phyloP scores from a whole-genome alignment of 768 basidiomycete genomes.

The Amanita thiersii region DNA sequence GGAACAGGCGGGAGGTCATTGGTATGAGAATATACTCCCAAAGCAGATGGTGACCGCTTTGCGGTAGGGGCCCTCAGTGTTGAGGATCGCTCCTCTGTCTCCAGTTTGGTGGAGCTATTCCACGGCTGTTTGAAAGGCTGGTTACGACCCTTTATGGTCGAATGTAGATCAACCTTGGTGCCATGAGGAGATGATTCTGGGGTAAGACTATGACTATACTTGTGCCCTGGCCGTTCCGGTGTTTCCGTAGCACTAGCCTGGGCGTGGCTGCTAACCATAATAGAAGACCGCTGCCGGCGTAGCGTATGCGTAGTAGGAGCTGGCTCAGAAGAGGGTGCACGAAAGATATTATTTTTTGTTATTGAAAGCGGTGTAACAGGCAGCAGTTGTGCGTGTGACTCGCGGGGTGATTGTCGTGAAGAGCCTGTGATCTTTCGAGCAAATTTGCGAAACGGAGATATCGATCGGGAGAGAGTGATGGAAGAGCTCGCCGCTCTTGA shows the following conservation, averaged over 20 bases:
- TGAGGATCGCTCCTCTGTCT: conserved; percentile 37
- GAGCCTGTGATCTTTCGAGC: conserved; percentile 59
- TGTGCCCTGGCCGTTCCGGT: conserved; percentile 54
- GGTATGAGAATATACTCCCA: conserved; percentile 26
- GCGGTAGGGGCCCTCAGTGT: conserved; percentile 43
- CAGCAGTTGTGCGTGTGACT: conserved; percentile 23
- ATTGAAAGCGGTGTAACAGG: conserved; percentile 39
- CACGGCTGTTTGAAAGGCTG: conserved; percentile 43
- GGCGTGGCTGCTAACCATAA: conserved; percentile 37
- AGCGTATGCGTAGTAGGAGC: conserved; percentile 21
- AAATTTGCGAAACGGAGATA: conserved; percentile 75
- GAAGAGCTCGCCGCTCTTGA: conserved; percentile 37
- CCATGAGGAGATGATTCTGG: conserved; percentile 57
- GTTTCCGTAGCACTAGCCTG: conserved; percentile 39
- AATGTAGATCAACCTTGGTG: conserved; percentile 27
- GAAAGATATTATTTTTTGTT: conserved; percentile 30
- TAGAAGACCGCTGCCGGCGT: conserved; percentile 56
- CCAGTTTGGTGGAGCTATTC: conserved; percentile 80
- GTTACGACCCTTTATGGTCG: conserved; percentile 29
- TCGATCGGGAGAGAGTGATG: conserved; percentile 61
- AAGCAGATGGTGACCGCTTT: conserved; percentile 41
- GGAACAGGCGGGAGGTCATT: conserved; percentile 39
- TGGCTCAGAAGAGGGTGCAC: conserved; percentile 50
- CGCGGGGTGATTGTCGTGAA: conserved; percentile 29
- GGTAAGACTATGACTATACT: conserved; percentile 62